These are phyloP conservation scores for Diversispora eburnea DNA, from an alignment of 192 early-diverging fungal genomes.

Conservation along the genomic window DNA sequence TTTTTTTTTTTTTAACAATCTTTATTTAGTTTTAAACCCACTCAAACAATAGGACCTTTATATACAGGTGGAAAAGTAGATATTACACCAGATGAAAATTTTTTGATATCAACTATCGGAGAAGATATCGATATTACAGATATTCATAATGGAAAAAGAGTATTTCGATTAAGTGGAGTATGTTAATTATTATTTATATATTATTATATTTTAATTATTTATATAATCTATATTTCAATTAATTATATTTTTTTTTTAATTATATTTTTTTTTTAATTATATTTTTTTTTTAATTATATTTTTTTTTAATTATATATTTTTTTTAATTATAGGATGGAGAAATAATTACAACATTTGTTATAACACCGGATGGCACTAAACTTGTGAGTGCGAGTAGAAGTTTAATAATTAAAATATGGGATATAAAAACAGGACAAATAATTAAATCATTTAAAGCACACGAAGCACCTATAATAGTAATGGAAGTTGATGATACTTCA, in stretches of 20 bases:
- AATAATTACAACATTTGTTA: conserved; percentile 81
- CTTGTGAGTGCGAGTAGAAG: conserved; percentile 81
- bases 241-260: background rate
- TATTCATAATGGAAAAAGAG: conserved; percentile 59
- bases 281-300: too few species aligned
- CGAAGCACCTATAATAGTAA: conserved; percentile 88
- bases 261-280: background rate
- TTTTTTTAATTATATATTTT: background rate
- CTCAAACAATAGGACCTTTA: conserved; percentile 80
- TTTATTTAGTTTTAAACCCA: conserved; percentile 62
- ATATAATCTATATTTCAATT: background rate
- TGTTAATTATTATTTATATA: background rate
- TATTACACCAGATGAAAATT: conserved; percentile 61
- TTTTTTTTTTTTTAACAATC: conserved; percentile 4
- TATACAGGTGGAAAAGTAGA: conserved; percentile 87
- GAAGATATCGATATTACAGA: conserved; percentile 80
- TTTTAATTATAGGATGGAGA: conserved; percentile 63
- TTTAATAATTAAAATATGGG: conserved; percentile 75
- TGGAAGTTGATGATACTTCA: conserved; percentile 86
- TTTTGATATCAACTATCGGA: conserved; percentile 72
- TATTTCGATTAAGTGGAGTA: conserved; percentile 65
- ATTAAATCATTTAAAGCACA: conserved; percentile 80
- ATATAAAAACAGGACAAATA: conserved; percentile 57
- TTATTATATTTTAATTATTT: background rate
- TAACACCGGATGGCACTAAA: conserved; percentile 72